phyloP scores from a whole-genome alignment of 1,284 basidiomycete genomes.

The Heterobasidion annosum region DNA sequence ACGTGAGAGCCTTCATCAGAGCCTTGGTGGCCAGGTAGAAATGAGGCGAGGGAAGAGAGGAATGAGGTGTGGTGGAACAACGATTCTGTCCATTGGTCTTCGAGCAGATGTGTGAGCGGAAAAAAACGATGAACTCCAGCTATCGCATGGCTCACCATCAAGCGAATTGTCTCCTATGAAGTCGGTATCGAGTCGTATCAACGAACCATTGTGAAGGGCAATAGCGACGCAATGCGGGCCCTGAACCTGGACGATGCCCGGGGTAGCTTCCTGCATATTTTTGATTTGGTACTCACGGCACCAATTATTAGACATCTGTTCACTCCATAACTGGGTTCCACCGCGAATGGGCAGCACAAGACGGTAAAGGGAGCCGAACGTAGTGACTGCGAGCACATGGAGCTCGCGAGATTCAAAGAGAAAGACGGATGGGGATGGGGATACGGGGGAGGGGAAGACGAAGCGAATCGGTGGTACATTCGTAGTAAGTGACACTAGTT shows the following conservation, averaged over 20 bases:
- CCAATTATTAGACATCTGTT: constrained; percentile 44
- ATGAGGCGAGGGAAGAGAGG: constrained; percentile 55
- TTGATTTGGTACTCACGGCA: constrained; percentile 62
- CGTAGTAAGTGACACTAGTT: constrained; percentile 65
- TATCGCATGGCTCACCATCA: constrained; percentile 37
- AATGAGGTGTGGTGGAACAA: constrained; percentile 53
- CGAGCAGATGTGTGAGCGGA: constrained; percentile 5
- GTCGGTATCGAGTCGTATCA: constrained; percentile 65
- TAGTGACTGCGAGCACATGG: constrained; percentile 65
- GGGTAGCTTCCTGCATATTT: constrained; percentile 33
- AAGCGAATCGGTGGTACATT: constrained; percentile 62
- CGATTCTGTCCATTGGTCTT: constrained; percentile 64
- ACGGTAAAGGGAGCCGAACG: constrained; percentile 68
- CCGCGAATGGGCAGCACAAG: constrained; percentile 57
- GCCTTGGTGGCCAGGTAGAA: constrained; percentile 41
- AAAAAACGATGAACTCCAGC: constrained; percentile 8
- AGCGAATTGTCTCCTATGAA: constrained; percentile 38
- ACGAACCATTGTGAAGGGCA: constrained; percentile 57
- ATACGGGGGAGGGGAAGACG: constrained; percentile 66
- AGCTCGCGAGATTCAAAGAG: constrained; percentile 52
- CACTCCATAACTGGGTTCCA: constrained; percentile 48
- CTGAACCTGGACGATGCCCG: constrained; percentile 58
- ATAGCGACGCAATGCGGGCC: constrained; percentile 63
- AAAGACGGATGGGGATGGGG: constrained; percentile 59
- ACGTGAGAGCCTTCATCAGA: constrained; percentile 46